Evolutionary conservation across 768 basidiomycete genomes (phyloP).

Genomic region (Boletus patriciae): DNA sequence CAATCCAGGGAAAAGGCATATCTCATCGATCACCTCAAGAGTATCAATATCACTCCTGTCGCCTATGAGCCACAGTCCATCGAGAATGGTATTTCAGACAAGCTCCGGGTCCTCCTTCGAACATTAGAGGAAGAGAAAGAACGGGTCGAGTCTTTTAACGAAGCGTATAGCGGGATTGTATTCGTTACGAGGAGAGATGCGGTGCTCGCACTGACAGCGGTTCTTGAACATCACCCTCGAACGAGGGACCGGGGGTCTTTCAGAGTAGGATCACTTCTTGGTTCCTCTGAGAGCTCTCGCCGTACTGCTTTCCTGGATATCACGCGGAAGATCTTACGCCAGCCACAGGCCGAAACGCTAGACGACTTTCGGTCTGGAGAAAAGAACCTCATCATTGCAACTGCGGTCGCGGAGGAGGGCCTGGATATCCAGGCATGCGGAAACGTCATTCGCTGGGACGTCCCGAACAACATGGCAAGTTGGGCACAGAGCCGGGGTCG

Average conservation of each 20-base stretch:
- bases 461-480: constrained; percentile 69
- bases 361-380: constrained; percentile 65
- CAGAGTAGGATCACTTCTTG: constrained; percentile 61
- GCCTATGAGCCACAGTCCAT: constrained; percentile 56
- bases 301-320: constrained; percentile 70
- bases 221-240: constrained; percentile 59
- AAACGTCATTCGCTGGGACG: constrained; percentile 80
- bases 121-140: constrained; percentile 57
- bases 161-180: constrained; percentile 67
- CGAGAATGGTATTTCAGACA: constrained; percentile 52
- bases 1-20: constrained; percentile 61
- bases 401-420: constrained; percentile 84
- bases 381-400: constrained; percentile 71
- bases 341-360: constrained; percentile 56
- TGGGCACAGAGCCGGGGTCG: constrained; percentile 85
- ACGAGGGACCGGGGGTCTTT: constrained; percentile 45
- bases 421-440: constrained; percentile 83
- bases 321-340: constrained; percentile 54
- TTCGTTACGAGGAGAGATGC: constrained; percentile 78
- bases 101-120: constrained; percentile 54
- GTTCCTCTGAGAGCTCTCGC: constrained; percentile 56
- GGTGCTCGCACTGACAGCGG: constrained; percentile 64
- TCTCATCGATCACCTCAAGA: constrained; percentile 49
- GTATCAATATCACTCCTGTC: constrained; percentile 43
- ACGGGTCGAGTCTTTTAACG: constrained; percentile 48